phyloP scores from a whole-genome alignment of 2,329 filamentous ascomycete genomes.

The Neonectria hederae region DNA sequence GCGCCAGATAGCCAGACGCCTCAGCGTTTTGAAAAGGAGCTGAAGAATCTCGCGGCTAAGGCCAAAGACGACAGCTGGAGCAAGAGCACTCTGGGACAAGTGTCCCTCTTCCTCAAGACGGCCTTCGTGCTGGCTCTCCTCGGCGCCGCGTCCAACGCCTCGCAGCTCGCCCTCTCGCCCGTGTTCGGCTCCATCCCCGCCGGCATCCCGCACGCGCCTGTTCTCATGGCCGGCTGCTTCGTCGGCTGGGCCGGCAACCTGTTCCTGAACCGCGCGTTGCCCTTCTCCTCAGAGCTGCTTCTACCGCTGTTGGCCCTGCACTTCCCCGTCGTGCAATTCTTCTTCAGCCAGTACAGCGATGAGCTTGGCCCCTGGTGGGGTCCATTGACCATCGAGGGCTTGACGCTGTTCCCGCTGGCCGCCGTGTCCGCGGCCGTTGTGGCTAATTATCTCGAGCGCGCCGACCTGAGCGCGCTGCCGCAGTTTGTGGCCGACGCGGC shows the following conservation, averaged over 20 bases:
- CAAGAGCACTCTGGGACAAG: conserved; percentile 50
- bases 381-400: conserved; percentile 76
- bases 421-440: conserved; percentile 71
- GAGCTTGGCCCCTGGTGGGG: conserved; percentile 75
- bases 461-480: conserved; percentile 65
- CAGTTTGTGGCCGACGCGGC: conserved; percentile 69
- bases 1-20: conserved; percentile 53
- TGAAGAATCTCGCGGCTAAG: conserved; percentile 60
- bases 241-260: conserved; percentile 77
- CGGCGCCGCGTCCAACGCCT: conserved; percentile 74
- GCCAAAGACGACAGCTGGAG: conserved; percentile 45
- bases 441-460: conserved; percentile 70
- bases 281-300: conserved; percentile 60
- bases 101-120: conserved; percentile 50
- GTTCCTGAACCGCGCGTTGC: conserved; percentile 57
- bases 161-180: conserved; percentile 81
- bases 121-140: conserved; percentile 46
- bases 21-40: conserved; percentile 64
- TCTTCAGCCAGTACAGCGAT: conserved; percentile 73
- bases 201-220: conserved; percentile 73
- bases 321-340: conserved; percentile 77
- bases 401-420: conserved; percentile 77
- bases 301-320: conserved; percentile 80
- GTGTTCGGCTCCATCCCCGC: conserved; percentile 89
- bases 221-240: conserved; percentile 73